Conservation (phyloP, 345 rosid genomes). For the Citropsis articulata region DNA sequence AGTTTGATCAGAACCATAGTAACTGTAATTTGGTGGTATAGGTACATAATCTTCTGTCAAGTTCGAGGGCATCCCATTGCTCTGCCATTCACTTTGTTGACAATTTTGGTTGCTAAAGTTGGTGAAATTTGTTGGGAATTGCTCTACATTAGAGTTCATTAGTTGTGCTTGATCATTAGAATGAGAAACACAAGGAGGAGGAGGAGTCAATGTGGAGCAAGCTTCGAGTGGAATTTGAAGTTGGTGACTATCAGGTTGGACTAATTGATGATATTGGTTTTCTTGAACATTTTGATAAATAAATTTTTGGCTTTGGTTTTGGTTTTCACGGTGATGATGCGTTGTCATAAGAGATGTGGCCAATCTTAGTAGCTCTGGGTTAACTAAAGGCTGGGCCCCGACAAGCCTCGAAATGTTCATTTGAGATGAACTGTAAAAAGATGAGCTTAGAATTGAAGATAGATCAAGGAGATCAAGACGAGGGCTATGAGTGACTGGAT, state of each 20-base stretch:
- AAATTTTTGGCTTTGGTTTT: conserved; percentile 19
- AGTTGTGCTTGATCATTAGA: conserved; percentile 28
- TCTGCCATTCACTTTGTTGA: conserved; percentile 19
- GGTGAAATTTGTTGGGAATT: conserved; percentile 18
- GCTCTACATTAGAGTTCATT: conserved; percentile 16
- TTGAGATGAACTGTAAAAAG: conserved; percentile 47
- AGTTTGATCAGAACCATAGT: conserved; percentile 10
- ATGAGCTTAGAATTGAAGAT: conserved; percentile 51
- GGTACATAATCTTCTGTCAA: conserved; percentile 33
- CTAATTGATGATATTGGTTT: conserved; percentile 26
- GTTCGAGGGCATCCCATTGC: conserved; percentile 31
- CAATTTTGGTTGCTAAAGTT: conserved; percentile 15
- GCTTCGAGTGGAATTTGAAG: conserved; percentile 29
- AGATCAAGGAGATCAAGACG: conserved; percentile 72
- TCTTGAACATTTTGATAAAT: conserved; percentile 28
- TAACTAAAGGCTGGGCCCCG: conserved; percentile 35
- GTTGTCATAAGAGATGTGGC: conserved; percentile 43
- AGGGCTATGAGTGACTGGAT: conserved; percentile 78
- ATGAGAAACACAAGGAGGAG: conserved; percentile 25
- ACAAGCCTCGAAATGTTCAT: conserved; percentile 44
- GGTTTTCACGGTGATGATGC: conserved; percentile 11
- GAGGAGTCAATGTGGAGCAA: conserved; percentile 18
- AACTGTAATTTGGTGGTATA: conserved; percentile 12
- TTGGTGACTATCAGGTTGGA: conserved; percentile 24
- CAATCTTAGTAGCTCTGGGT: conserved; percentile 41